Evolutionary conservation across 2,329 filamentous ascomycete genomes (phyloP), one percentile per base, ranked within the genome.

Genomic region (Alternaria arbusti): DNA sequence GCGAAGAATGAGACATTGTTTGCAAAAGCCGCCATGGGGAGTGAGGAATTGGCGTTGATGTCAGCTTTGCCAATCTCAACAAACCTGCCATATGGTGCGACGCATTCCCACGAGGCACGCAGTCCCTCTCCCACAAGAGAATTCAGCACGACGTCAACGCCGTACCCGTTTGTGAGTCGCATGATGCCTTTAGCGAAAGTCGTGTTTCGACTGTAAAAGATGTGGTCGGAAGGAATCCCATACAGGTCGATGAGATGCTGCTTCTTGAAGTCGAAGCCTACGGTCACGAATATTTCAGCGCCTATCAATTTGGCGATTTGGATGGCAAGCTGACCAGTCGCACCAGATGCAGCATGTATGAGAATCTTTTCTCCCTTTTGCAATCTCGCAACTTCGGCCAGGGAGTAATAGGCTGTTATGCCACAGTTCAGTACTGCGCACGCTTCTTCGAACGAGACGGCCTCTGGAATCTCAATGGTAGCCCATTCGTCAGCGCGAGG

Each of bases 121-220:
- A 79, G 63, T 1, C 66, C 23, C 6, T 75, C 70, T 2, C 77
- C 78, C 61, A 52, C 9, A 59, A 69, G 47, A 2, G 69, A 69
- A 57, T 79, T 80, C 15, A 81, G 57, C 8, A 78, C 66, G 1
- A 79, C 66, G 61, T 80, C 75, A 9, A 81, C 76, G 10, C 79
- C 79, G 10, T 55, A 13, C 66, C 76, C 55, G 52, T 40, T 9
- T n/a, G 66, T 66, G 20, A 54, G 61, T 3, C 36, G 11, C 46
- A 64, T 8, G 11, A 74, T 12, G 0, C 20, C 43, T 1, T 55
- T 12, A 0, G 57, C 17, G 36, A 68, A 69, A 3, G 26, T 40
- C 9, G 56, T n/a, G 50, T 71, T 61, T 1, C 73, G 69, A 4
- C 69, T 76, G 15, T 60, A 63, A 63, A 82, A 81, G 44, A 83